Evolutionary conservation across 495 filamentous ascomycete species (phyloP).

Genomic region (Penicillium manginii): DNA sequence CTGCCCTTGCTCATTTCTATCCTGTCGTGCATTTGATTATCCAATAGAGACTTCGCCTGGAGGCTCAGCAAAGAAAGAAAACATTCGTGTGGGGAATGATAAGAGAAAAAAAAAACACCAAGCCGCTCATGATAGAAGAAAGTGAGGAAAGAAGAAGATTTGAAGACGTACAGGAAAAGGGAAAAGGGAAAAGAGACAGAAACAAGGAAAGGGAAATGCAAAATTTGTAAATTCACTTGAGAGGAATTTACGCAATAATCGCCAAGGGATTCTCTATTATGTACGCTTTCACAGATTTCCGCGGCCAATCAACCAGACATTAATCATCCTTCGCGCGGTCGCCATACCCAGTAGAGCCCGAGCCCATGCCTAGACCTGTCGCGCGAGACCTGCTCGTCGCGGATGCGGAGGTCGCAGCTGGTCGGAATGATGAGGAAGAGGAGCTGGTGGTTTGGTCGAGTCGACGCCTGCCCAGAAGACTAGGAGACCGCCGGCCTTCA

Average conservation of each 20-base stretch:
- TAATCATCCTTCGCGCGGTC: slow-evolving; percentile 41
- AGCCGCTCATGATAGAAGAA: slow-evolving; percentile 24
- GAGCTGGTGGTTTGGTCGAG: slow-evolving; percentile 24
- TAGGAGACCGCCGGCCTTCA: slow-evolving; percentile 36
- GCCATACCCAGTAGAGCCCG: slow-evolving; percentile 16
- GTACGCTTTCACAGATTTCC: slow-evolving; percentile 20
- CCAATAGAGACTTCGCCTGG: neutral
- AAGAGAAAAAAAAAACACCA: slow-evolving; percentile 20
- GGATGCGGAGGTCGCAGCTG: slow-evolving; percentile 34
- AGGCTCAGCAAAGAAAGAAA: slow-evolving; percentile 3
- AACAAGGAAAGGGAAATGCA: neutral
- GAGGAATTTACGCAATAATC: slow-evolving; percentile 19
- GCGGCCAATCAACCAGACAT: slow-evolving; percentile 21
- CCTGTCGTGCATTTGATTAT: slow-evolving; percentile 9
- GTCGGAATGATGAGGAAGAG: slow-evolving; percentile 30
- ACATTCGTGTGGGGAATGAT: slow-evolving; percentile 9
- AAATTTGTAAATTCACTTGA: slow-evolving; percentile 19
- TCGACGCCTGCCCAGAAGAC: slow-evolving; percentile 22
- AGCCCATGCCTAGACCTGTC: slow-evolving; percentile 22
- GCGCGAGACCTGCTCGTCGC: slow-evolving; percentile 50
- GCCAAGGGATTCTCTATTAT: slow-evolving; percentile 30
- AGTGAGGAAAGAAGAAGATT: slow-evolving; percentile 9
- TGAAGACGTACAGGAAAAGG: slow-evolving; percentile 14
- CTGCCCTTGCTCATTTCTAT: neutral
- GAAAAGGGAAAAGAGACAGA: slow-evolving; percentile 9